These are phyloP conservation scores for Candida tammaniensis DNA, from an alignment of 805 yeast species.

Conservation along the genomic window DNA sequence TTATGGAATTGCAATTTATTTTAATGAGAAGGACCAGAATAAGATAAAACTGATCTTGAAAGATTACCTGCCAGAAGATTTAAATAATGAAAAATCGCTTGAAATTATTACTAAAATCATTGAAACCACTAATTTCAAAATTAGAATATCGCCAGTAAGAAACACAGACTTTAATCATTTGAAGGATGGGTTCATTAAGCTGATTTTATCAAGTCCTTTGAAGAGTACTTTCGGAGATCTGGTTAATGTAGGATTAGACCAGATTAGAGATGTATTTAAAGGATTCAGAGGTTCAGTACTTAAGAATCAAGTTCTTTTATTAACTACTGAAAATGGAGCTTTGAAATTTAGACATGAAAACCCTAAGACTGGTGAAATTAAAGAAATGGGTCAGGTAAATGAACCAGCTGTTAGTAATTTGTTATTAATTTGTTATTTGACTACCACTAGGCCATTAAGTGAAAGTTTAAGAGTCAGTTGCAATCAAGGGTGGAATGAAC, in stretches of 20 bases:
- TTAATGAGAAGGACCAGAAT: slow-evolving; percentile 57
- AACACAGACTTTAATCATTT: slow-evolving; percentile 90
- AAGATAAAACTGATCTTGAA: slow-evolving; percentile 34
- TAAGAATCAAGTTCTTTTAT: slow-evolving; percentile 63
- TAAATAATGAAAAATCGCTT: slow-evolving; percentile 48
- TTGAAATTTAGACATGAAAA: slow-evolving; percentile 25
- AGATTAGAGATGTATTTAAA: slow-evolving; percentile 59
- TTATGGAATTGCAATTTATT: slow-evolving; percentile 81
- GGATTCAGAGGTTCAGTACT: slow-evolving; percentile 68
- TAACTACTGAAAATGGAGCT: slow-evolving; percentile 43
- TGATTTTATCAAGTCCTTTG: slow-evolving; percentile 65
- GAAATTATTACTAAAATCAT: slow-evolving; percentile 56
- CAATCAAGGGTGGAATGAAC: slow-evolving; percentile 27
- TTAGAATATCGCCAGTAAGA: slow-evolving; percentile 81
- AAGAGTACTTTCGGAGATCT: slow-evolving; percentile 36
- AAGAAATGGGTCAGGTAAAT: slow-evolving; percentile 54
- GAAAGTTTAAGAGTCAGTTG: slow-evolving; percentile 49
- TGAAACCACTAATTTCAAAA: slow-evolving; percentile 59
- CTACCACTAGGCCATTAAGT: slow-evolving; percentile 65
- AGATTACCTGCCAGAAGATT: slow-evolving; percentile 27
- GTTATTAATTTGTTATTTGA: slow-evolving; percentile 73
- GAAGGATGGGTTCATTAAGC: slow-evolving; percentile 83
- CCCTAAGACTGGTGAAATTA: slow-evolving; percentile 20
- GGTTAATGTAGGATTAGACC: slow-evolving; percentile 60
- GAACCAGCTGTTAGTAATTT: slow-evolving; percentile 63